Evolutionary conservation across 257 asterid species (phyloP).

Genomic region (Plantago elongata): DNA sequence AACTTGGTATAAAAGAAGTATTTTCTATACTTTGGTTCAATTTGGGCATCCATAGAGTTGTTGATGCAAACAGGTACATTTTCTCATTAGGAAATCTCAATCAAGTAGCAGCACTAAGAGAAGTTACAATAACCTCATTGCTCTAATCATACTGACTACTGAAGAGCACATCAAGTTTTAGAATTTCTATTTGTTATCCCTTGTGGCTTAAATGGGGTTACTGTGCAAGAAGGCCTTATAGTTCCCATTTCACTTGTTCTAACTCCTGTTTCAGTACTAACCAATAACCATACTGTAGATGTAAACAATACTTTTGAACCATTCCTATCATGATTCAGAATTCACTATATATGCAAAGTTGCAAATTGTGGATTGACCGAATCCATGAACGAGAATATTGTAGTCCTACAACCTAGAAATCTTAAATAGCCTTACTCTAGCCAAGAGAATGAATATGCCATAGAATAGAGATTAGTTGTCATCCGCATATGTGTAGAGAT

Average conservation of each 20-base stretch:
- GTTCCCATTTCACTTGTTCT: not conserved
- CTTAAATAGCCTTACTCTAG: no score
- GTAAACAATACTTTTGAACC: not conserved
- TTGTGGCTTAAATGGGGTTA: not conserved
- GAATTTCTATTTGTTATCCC: not conserved
- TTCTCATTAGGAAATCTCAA: not conserved
- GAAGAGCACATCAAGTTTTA: not conserved
- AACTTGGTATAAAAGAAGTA: no score
- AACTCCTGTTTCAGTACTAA: no score
- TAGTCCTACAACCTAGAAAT: no score
- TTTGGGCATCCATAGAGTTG: no score
- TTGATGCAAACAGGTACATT: no score
- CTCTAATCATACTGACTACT: not conserved
- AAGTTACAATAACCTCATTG: not conserved
- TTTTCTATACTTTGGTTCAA: no score
- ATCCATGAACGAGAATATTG: no score
- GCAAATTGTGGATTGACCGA: not conserved
- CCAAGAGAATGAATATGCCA: no score
- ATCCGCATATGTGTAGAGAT: not conserved
- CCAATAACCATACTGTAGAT: not conserved
- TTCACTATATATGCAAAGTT: not conserved
- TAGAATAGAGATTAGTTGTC: not conserved
- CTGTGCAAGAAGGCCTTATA: not conserved
- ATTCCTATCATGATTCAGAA: no score
- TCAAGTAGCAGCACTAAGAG: not conserved